A percentile compares a stretch with the other conserved stretches of the same genome.
Evolutionary conservation across 805 yeast species (phyloP).

Genomic region (Ogataea salicorniae): DNA sequence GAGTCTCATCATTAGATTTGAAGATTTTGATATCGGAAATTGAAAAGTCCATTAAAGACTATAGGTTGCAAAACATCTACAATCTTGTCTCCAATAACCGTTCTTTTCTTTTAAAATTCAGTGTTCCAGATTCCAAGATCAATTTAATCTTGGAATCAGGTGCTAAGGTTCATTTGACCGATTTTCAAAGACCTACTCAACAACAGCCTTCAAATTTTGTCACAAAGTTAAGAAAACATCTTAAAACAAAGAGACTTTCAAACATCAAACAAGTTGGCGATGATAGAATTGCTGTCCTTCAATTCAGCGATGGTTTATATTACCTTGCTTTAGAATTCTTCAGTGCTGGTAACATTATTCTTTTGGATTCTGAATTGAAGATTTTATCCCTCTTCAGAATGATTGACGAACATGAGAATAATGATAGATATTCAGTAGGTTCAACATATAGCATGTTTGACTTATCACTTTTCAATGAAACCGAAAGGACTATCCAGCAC

Average conservation of each 20-base stretch:
- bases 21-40: constrained; percentile 68
- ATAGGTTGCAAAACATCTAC: constrained; percentile 79
- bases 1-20: constrained; percentile 80
- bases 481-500: constrained; percentile 4
- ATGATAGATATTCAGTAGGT: constrained; percentile 67
- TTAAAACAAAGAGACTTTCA: constrained; percentile 74
- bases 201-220: constrained; percentile 84
- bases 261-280: constrained; percentile 67
- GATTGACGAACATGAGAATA: constrained; percentile 67
- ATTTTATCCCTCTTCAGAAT: constrained; percentile 73
- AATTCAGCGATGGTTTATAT: constrained; percentile 76
- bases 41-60: constrained; percentile 48
- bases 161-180: constrained; percentile 70
- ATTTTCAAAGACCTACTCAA: constrained; percentile 74
- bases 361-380: constrained; percentile 62
- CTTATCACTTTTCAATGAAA: constrained; percentile 36
- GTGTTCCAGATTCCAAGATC: constrained; percentile 76
- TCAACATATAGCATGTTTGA: constrained; percentile 63
- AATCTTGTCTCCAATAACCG: constrained; percentile 67
- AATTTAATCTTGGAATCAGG: constrained; percentile 82
- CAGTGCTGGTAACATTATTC: constrained; percentile 87
- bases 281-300: constrained; percentile 79
- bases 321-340: constrained; percentile 85
- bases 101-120: constrained; percentile 74
- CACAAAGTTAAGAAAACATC: constrained; percentile 77